Percentiles rank a stretch among this genome's conserved stretches.
phyloP scores from a whole-genome alignment of 495 filamentous ascomycete genomes.

The Aspergillus biplanus region DNA sequence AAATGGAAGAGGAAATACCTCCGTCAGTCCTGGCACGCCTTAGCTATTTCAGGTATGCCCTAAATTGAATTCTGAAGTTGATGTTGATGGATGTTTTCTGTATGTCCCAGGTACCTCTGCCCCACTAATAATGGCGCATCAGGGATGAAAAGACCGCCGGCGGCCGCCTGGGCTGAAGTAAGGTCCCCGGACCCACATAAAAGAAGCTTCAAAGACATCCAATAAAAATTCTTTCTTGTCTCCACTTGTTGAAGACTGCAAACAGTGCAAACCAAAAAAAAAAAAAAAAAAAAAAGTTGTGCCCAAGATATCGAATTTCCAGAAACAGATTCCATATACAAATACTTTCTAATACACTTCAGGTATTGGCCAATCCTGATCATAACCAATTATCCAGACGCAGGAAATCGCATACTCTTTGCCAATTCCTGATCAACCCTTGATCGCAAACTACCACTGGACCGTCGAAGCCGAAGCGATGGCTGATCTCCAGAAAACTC shows the following conservation, averaged over 20 bases:
- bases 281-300: constrained; percentile 38
- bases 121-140: no score
- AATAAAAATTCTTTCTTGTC: background rate
- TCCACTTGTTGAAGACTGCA: constrained; percentile 21
- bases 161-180: background rate
- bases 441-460: constrained; percentile 5
- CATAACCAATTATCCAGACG: no score
- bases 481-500: constrained; percentile 60
- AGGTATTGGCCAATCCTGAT: no score
- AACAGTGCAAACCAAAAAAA: constrained; percentile 41
- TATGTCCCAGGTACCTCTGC: no score
- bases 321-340: background rate
- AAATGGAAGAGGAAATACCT: no score
- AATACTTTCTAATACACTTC: no score
- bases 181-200: background rate
- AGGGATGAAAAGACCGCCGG: no score
- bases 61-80: no score
- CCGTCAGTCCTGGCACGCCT: no score
- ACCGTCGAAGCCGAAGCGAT: constrained; percentile 30
- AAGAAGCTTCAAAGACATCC: background rate
- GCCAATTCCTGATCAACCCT: background rate
- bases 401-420: no score
- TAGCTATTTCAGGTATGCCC: no score
- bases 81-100: no score
- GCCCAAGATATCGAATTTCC: constrained; percentile 8